A percentile compares a stretch with the other conserved stretches of the same genome.
Conservation (phyloP, 441 rosid species). For the Eutrema salsugineum region DNA sequence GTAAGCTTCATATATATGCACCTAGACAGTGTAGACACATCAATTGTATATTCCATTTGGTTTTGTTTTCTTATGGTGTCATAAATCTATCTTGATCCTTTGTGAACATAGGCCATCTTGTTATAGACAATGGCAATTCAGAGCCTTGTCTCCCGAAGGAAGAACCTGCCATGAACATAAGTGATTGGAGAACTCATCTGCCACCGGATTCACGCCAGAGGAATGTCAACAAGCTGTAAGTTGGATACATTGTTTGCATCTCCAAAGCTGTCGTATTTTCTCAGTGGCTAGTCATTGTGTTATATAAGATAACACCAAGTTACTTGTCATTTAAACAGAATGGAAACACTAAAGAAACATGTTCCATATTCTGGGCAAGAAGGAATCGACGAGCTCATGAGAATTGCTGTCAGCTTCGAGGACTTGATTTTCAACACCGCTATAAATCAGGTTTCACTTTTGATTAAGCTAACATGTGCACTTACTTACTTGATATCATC, state of each 20-base stretch:
- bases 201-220: constrained; percentile 45
- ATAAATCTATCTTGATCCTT: not conserved
- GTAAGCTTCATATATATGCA: not conserved
- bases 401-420: constrained; percentile 63
- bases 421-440: constrained; percentile 52
- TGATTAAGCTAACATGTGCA: not conserved
- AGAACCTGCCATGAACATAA: constrained; percentile 40
- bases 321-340: constrained; percentile 12
- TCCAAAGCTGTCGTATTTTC: not conserved
- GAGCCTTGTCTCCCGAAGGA: constrained; percentile 22
- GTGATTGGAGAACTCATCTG: constrained; percentile 69
- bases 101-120: not conserved
- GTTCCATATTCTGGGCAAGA: constrained; percentile 56
- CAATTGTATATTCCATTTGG: not conserved
- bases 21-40: not conserved
- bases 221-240: constrained; percentile 64
- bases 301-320: not conserved
- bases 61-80: not conserved
- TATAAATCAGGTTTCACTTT: constrained; percentile 41
- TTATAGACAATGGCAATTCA: constrained; percentile 29
- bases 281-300: not conserved
- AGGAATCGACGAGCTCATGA: constrained; percentile 52
- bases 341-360: constrained; percentile 60
- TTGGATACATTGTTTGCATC: not conserved
- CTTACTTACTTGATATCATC: not conserved